These are phyloP conservation scores for Parastagonospora nodorum DNA, from an alignment of 2,329 filamentous ascomycete genomes.

Conservation along the genomic window DNA sequence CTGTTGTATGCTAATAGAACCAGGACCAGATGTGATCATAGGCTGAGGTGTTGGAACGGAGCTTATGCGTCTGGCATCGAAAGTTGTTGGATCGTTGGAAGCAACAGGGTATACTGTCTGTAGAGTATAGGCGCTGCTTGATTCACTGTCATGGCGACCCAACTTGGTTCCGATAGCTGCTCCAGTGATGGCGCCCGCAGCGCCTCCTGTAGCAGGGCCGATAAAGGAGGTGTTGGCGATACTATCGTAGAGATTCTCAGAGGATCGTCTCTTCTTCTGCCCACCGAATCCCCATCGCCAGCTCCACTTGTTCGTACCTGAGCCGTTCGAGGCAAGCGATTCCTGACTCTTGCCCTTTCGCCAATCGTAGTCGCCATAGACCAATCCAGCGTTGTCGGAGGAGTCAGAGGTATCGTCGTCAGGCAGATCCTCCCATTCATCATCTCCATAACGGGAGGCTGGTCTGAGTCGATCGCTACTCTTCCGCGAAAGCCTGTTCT, in stretches of 20 bases:
- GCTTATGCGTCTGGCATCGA: slow-evolving; percentile 62
- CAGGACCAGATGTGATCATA: slow-evolving; percentile 37
- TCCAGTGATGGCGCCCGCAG: slow-evolving; percentile 42
- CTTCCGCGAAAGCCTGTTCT: slow-evolving; percentile 31
- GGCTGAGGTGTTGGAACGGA: slow-evolving; percentile 50
- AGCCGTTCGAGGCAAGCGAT: slow-evolving; percentile 59
- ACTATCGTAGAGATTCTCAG: slow-evolving; percentile 42
- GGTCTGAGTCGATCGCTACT: slow-evolving; percentile 28
- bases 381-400: slow-evolving; percentile 61
- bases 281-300: slow-evolving; percentile 65
- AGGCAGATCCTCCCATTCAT: slow-evolving; percentile 51
- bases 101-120: slow-evolving; percentile 70
- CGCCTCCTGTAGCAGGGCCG: slow-evolving; percentile 47
- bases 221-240: slow-evolving; percentile 44
- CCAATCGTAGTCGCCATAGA: slow-evolving; percentile 60
- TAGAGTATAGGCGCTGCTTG: slow-evolving; percentile 56
- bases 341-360: slow-evolving; percentile 53
- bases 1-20: slow-evolving; percentile 76
- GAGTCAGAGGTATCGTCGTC: slow-evolving; percentile 49
- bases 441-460: slow-evolving; percentile 49
- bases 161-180: slow-evolving; percentile 55
- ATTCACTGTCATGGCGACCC: slow-evolving; percentile 54
- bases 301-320: slow-evolving; percentile 62
- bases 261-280: slow-evolving; percentile 43
- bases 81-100: slow-evolving; percentile 66